Conservation (phyloP, 2,329 filamentous ascomycete species). For the Paramyrothecium sp. region DNA sequence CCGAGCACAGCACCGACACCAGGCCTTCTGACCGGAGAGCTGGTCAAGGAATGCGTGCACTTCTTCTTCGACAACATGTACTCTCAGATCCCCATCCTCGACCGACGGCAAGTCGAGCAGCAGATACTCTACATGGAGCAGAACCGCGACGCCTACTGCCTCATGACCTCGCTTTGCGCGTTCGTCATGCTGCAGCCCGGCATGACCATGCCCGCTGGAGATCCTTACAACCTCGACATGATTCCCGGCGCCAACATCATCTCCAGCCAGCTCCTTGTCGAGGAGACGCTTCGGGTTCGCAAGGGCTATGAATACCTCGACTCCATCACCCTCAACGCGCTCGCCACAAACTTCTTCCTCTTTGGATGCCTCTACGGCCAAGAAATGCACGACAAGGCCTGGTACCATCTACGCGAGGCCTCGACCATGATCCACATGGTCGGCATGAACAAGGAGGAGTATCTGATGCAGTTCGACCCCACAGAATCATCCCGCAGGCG, state of each 20-base stretch:
- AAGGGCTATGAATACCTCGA: conserved; percentile 62
- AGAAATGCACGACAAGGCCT: conserved; percentile 73
- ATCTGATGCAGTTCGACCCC: conserved; percentile 57
- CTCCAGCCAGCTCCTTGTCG: conserved; percentile 64
- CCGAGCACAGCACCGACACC: conserved; percentile 53
- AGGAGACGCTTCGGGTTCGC: conserved; percentile 64
- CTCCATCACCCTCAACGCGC: conserved; percentile 51
- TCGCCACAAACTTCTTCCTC: conserved; percentile 77
- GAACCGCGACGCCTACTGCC: conserved; percentile 61
- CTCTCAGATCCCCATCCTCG: conserved; percentile 60
- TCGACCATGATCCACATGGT: conserved; percentile 65
- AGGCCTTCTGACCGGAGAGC: conserved; percentile 58
- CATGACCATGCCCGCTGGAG: conserved; percentile 57
- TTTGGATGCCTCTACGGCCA: conserved; percentile 71
- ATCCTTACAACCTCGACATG: conserved; percentile 55
- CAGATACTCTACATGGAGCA: conserved; percentile 61
- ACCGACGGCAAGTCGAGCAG: conserved; percentile 56
- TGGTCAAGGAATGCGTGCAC: conserved; percentile 64
- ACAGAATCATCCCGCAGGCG: conserved; percentile 63
- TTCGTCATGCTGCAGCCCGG: conserved; percentile 70
- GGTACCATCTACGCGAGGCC: conserved; percentile 77
- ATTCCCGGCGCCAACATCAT: conserved; percentile 60
- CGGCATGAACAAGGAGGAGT: conserved; percentile 61
- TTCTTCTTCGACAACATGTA: conserved; percentile 71
- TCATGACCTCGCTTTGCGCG: conserved; percentile 62